These are phyloP conservation scores for Sindora glabra DNA, from an alignment of 306 rosid species.

Conservation along the genomic window DNA sequence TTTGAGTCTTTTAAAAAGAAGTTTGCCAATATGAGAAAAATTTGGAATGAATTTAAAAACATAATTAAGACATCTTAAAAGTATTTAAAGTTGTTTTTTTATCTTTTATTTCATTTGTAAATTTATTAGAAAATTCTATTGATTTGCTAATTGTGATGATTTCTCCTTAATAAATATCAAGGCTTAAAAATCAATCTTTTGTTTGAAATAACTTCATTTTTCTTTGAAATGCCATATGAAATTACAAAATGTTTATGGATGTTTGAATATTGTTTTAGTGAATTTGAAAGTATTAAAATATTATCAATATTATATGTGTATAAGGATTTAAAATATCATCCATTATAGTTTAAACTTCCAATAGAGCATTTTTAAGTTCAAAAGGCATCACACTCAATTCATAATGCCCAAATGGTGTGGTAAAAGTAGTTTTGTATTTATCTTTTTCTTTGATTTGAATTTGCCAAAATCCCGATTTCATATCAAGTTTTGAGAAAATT, in stretches of 20 bases:
- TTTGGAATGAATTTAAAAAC: background rate
- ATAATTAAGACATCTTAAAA: background rate
- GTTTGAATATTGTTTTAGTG: background rate
- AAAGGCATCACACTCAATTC: background rate
- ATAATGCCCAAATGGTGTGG: background rate
- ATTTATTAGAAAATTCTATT: background rate
- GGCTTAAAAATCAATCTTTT: background rate
- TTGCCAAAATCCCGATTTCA: background rate
- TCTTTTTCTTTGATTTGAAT: background rate
- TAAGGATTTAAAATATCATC: background rate
- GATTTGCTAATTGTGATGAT: background rate
- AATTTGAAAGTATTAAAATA: background rate
- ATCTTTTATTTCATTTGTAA: background rate
- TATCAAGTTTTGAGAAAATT: background rate
- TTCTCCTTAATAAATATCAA: background rate
- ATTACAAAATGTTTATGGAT: background rate
- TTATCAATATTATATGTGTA: background rate
- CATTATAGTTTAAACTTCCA: background rate
- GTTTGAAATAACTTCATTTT: background rate
- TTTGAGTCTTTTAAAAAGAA: background rate
- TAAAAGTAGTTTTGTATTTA: background rate
- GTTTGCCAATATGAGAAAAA: background rate
- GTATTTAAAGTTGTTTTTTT: background rate
- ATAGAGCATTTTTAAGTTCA: background rate
- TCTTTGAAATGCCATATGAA: no score